Evolutionary conservation across 2,329 filamentous ascomycete species (phyloP), one percentile per base, ranked within the genome.

Genomic region (Colletotrichum zoysiae): DNA sequence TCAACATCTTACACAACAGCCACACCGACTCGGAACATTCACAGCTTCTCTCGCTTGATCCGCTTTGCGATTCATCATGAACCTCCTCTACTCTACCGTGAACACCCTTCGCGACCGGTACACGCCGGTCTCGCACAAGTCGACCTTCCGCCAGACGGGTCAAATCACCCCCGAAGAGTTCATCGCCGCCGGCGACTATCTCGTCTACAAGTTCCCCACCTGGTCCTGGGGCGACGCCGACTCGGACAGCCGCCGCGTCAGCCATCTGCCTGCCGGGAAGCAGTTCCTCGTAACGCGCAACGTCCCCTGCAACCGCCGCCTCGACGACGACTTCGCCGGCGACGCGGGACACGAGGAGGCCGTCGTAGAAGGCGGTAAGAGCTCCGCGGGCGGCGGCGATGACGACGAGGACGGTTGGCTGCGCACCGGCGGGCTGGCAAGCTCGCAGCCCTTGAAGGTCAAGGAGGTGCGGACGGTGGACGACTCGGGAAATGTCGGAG

Each of bases 151-250:
- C 77, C 89, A 90, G 78, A 97, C 95, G 5, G 96, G 96, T 75
- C 93, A 98, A 85, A 96, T 99, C 83, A 98, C 95, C 0, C 95
- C 95, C 23, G 95, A 98, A 79, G 96, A 99, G 87, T 99, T 99
- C 82, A 88, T 98, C 62, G 92, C 93, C 5, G 96, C 96, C 4
- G 96, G 96, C 77, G 96, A 99, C 85, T 99, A 98, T 81, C 91
- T 99, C 48, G 95, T 97, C 79, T 97, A 97, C 90, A 98, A 98
- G 86, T 99, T 99, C 84, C 96, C 95, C 11, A 97, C 95, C 70
- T 99, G 96, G 96, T 93, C 94, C 61, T 99, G 96, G 96, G 91
- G 93, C 75, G 94, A 96, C 78, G 95, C 95, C 76, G 93, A 95
- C 67, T 90, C 91, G n/a, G 89, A 91, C 1, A 88, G 89, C 73